These are phyloP conservation scores for Pichia sp. DNA, from an alignment of 1,139 yeast genomes.

Conservation along the genomic window DNA sequence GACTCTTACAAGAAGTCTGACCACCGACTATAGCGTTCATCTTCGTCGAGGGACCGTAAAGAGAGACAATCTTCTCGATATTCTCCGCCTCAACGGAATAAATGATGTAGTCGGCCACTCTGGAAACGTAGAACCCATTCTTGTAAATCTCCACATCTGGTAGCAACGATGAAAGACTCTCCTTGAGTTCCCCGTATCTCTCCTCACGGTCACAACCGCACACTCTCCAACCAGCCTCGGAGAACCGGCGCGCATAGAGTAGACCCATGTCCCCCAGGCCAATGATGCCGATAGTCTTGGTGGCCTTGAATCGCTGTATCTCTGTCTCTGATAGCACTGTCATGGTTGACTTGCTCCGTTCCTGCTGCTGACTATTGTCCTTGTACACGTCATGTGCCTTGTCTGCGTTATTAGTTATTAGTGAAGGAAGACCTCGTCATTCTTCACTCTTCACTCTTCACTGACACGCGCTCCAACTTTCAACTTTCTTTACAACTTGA, in stretches of 20 bases:
- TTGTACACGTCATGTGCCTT: no score
- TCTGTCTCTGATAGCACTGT: constrained; percentile 11
- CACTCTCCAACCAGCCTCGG: constrained; percentile 84
- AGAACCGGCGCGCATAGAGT: constrained; percentile 70
- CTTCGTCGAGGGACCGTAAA: constrained; percentile 84
- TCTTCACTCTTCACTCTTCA: no score
- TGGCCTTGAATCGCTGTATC: constrained; percentile 15
- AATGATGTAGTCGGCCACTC: constrained; percentile 72
- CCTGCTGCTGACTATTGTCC: no score
- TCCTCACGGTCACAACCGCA: constrained; percentile 88
- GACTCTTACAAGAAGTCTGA: constrained; percentile 90
- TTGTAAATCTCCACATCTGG: constrained; percentile 36
- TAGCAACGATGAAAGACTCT: constrained; percentile 33
- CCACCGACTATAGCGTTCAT: constrained; percentile 94
- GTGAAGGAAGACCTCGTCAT: no score
- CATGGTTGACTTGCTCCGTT: no score
- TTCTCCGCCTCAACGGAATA: constrained; percentile 90
- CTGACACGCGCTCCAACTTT: no score
- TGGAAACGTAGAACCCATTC: constrained; percentile 80
- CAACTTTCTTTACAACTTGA: no score
- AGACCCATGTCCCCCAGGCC: constrained; percentile 98
- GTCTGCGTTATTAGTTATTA: no score
- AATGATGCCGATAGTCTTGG: constrained; percentile 73
- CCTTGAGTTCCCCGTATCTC: constrained; percentile 39
- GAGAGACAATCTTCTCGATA: constrained; percentile 59